phyloP scores from a whole-genome alignment of 495 filamentous ascomycete genomes.

The Trichoderma virens region DNA sequence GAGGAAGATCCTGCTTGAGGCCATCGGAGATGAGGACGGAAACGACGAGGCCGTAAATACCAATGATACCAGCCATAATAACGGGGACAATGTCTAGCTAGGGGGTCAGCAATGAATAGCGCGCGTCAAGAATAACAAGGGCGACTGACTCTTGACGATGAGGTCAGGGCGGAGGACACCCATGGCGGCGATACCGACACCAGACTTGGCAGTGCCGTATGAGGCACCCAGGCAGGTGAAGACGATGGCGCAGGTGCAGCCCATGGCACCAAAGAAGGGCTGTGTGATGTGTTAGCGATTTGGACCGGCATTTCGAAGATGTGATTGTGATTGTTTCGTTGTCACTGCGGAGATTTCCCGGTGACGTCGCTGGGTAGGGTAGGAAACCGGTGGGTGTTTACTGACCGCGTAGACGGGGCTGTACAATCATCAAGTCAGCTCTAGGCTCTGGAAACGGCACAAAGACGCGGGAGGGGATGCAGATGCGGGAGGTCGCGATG shows the following conservation, averaged over 20 bases:
- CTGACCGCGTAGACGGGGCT: slow-evolving; percentile 99
- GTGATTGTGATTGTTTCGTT: slow-evolving; percentile 14
- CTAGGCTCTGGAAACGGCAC: slow-evolving; percentile 33
- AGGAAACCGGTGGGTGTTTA: slow-evolving; percentile 31
- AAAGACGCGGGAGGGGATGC: background rate
- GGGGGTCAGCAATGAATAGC: slow-evolving; percentile 17
- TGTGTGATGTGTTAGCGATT: slow-evolving; percentile 35
- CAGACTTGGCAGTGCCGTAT: slow-evolving; percentile 98
- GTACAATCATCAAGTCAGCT: slow-evolving; percentile 17
- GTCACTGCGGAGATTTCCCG: slow-evolving; percentile 11
- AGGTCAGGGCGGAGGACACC: slow-evolving; percentile 95
- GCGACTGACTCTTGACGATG: slow-evolving; percentile 91
- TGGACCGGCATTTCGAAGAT: background rate
- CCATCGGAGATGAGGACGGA: slow-evolving; percentile 95
- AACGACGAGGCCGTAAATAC: slow-evolving; percentile 99
- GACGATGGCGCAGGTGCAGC: slow-evolving; percentile 95
- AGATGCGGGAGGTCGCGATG: slow-evolving; percentile 14
- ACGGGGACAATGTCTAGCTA: slow-evolving; percentile 90
- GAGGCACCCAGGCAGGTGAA: slow-evolving; percentile 98
- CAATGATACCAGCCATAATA: slow-evolving; percentile 99
- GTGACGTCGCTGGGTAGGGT: slow-evolving; percentile 4
- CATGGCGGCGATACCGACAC: slow-evolving; percentile 97
- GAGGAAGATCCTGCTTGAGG: slow-evolving; percentile 65
- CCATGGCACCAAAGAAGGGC: slow-evolving; percentile 99
- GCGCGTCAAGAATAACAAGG: slow-evolving; percentile 8